A percentile compares a stretch with the other conserved stretches of the same genome.
Evolutionary conservation across 2,329 filamentous ascomycete genomes (phyloP).

Genomic region (Aspergillus fructus): DNA sequence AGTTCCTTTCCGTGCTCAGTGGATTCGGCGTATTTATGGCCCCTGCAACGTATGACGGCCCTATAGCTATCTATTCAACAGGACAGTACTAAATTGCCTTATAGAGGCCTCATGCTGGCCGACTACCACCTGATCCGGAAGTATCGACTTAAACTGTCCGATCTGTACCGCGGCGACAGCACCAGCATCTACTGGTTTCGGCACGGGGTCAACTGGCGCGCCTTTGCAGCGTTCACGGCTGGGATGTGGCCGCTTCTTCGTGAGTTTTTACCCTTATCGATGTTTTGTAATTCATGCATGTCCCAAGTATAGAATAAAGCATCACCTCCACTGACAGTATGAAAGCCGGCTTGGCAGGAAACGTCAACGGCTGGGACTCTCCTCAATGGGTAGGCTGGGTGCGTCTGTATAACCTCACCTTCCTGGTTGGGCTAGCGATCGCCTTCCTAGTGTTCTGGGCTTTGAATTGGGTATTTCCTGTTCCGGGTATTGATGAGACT

Average conservation of each 20-base stretch:
- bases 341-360: constrained; percentile 2
- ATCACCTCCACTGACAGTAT: background rate
- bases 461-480: constrained; percentile 1
- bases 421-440: constrained; percentile 4
- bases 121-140: constrained; percentile 36
- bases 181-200: constrained; percentile 45
- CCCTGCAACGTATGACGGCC: background rate
- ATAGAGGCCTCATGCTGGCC: constrained; percentile 30
- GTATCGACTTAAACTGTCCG: constrained; percentile 42
- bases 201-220: constrained; percentile 47
- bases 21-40: constrained; percentile 36
- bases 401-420: constrained; percentile 5
- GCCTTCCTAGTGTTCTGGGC: background rate
- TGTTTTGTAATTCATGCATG: too few relatives aligned
- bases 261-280: background rate
- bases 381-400: background rate
- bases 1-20: constrained; percentile 49
- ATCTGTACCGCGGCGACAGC: constrained; percentile 42
- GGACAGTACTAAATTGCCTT: too few relatives aligned
- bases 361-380: background rate
- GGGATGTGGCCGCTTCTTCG: constrained; percentile 10
- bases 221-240: constrained; percentile 28
- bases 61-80: too few relatives aligned
- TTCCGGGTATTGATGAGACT: background rate
- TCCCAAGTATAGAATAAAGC: too few relatives aligned